Base-by-base conservation (phyloP, 176 grass and related monocot species). In the Carex parvula region DNA sequence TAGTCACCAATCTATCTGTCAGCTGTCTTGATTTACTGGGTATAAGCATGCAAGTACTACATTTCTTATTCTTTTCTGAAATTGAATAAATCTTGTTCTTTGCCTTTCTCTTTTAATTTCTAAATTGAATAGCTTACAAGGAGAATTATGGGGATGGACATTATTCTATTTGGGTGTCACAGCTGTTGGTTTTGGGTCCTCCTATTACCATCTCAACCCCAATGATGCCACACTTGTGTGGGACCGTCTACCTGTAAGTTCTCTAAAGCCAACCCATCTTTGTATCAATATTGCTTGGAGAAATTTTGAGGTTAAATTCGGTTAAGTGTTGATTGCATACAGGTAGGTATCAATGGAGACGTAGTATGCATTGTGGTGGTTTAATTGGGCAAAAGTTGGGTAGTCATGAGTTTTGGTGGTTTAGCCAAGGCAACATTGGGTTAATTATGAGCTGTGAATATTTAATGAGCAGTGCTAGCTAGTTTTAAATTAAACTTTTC, bases 131-230 rank as follows among this genome's bases (percentile, higher is more conserved):
- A 94, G 95, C 63, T 94, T 89, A 15, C 86, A 91, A 79, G 95
- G 95, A 24, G 95, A 98, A 87, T 85, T 93, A 48, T 88, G 81
- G 82, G 92, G 92, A 20, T 98, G 95, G 95, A 85, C 91, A 53
- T 76, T 92, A 8, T 98, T 98, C 84, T 98, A 84, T 80, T 30
- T 84, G 66, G 95, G 92, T 13, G 90, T 94, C 22, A 84, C 86
- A 18, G 75, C 91, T 46, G 92, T 98, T 78, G 89, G 82, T 78
- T 88, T 98, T 48, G 95, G 95, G 44, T 98, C 92, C 2, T 87
- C 92, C 64, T 98, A 98, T 86, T 98, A 98, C 70, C 95, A 98
- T 93, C 91, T 98, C 57, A 80, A 88, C 8, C 92, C 95, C 1
- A 89, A 91, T 77, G 88, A 98, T 81, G 73, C 89, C 83, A 90